Base-by-base conservation (phyloP, 2,329 filamentous ascomycete genomes). In the Trichophyton simii region DNA sequence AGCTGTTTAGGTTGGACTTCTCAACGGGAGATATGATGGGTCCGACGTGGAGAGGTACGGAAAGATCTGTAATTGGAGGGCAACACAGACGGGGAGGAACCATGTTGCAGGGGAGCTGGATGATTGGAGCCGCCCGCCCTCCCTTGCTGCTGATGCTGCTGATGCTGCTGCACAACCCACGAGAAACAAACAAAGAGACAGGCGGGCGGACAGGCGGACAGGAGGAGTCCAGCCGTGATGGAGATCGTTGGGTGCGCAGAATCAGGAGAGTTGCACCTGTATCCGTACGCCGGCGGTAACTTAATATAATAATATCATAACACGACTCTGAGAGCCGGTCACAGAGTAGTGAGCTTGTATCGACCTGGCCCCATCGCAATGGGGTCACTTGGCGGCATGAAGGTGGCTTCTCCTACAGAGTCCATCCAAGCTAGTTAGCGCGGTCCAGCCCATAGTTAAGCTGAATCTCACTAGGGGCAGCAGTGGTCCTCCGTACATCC, bases 101-200 rank as follows among this genome's bases (percentile, higher is more conserved):
- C 55, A 58, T 58, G 55, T 58, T 58, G 34, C 55, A 58, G 34
- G 55, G 55, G 28, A 58, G 55, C 55, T 58, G 41, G 36, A 58
- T 44, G 55, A 42, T 41, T 58, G 34, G 55, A 44, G 41, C 41
- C 36, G 55, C 41, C 36, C 55, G 34, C 34, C 34, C 34, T 36
- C 34, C 34, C 34, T 36, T 36, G 34, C 34, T 36, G 34, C 8
- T 36, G 34, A 2, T 36, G 34, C 34, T 36, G 34, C 18, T 41
- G 18, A 34, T 57, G 31, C 54, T 58, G 55, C 55, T 58, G 55
- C 55, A 15, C 55, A 58, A 58, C 55, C 36, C 55, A 58, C 36
- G 41, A 58, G 55, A 58, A 58, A 58, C 55, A 58, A 58, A 58
- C 34, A 58, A 58, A 42, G 55, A 34, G 34, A 25, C 28, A 28